Base-by-base conservation (phyloP, 768 basidiomycete species). In the Lactarius deliciosus region DNA sequence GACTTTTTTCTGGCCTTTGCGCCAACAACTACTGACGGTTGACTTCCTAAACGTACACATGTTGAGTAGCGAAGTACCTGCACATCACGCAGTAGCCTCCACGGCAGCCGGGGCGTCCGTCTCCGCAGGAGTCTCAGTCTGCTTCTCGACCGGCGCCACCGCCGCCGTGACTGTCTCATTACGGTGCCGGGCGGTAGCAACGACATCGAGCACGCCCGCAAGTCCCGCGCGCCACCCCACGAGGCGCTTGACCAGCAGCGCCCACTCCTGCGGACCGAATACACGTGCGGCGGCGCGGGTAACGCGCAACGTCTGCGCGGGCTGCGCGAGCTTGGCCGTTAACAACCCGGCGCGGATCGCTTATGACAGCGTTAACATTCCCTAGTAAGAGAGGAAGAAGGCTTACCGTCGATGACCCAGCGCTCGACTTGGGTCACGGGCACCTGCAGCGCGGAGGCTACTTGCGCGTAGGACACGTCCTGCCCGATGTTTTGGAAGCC, bases 271-370 rank as follows among this genome's bases (percentile, higher is more conserved):
- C n/a, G 3, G 47, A 47, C 47, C n/a, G n/a, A 47, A 47, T 20
- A 11, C 47, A n/a, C 47, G 47, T 50, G 22, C 47, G n/a, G 94
- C 75, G 43, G 92, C 88, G 41, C 87, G 87, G 60, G 83, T 85
- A 64, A 95, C 83, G 69, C 85, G 86, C 45, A 96, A 77, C 60
- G 85, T 86, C 71, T 90, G 88, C 8, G 86, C 81, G 0, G 87
- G 85, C 74, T 95, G 93, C 2, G 91, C 91, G 56, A 96, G 86
- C 75, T 92, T 94, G 38, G 90, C 93, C 62, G 86, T 85, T 36
- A 94, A 75, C 50, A 94, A 83, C 22, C 89, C 87, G 3, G 86
- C 83, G 63, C 93, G 90, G 71, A 94, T 93, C 64, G 90, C 93
- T 94, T 62, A 64, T 54, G 10, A 36, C 10, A 36, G 2, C 34